Conservation (phyloP, 768 basidiomycete genomes). For the Flagelloscypha sp. region DNA sequence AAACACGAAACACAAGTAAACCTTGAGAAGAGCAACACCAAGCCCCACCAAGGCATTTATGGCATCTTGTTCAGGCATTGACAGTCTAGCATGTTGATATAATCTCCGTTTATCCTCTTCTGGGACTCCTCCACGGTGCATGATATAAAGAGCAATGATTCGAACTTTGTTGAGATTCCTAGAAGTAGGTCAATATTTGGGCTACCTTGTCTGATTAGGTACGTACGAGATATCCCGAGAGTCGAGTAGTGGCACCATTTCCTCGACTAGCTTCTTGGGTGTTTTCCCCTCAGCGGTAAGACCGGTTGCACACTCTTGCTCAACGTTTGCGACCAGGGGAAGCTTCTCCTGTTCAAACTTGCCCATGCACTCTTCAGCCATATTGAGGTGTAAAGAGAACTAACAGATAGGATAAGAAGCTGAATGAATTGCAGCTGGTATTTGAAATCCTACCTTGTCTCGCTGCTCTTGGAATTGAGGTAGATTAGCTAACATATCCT, state of each 20-base stretch:
- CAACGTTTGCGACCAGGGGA: constrained; percentile 74
- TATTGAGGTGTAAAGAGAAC: constrained; percentile 94
- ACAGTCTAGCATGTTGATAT: constrained; percentile 89
- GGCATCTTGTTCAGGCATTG: constrained; percentile 86
- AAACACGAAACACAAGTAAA: constrained; percentile 39
- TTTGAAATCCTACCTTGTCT: constrained; percentile 60
- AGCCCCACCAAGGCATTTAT: constrained; percentile 79
- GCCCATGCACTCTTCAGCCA: constrained; percentile 97
- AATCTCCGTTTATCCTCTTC: constrained; percentile 92
- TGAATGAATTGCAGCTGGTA: background rate
- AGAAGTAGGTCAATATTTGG: constrained; percentile 5
- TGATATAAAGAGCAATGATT: constrained; percentile 91
- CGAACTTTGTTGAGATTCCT: constrained; percentile 92
- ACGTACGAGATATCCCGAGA: constrained; percentile 75
- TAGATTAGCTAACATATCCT: constrained; percentile 93
- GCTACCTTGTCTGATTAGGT: constrained; percentile 1
- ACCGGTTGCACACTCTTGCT: constrained; percentile 96
- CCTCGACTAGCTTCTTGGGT: constrained; percentile 92
- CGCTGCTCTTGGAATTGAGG: constrained; percentile 94
- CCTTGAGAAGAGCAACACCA: constrained; percentile 76
- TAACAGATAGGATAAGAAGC: constrained; percentile 20
- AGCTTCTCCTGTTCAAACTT: constrained; percentile 87
- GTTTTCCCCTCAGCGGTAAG: constrained; percentile 84
- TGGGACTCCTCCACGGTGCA: constrained; percentile 94
- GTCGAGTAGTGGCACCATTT: constrained; percentile 96